Base-by-base conservation (phyloP, 495 filamentous ascomycete genomes). In the Aspergillus cavernicola region DNA sequence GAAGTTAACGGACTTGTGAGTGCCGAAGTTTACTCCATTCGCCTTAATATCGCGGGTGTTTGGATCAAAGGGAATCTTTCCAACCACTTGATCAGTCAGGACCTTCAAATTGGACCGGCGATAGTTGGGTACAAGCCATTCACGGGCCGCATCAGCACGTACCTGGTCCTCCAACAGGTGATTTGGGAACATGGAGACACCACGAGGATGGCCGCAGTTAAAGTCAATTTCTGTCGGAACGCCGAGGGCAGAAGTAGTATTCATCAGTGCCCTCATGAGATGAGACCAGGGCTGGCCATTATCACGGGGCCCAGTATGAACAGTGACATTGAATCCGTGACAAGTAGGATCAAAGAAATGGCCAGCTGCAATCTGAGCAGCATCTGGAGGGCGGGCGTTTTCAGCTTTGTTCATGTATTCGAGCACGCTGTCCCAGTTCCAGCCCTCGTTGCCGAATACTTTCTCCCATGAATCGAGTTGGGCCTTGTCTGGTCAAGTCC, bases 401-500 rank as follows among this genome's bases (percentile, higher is more conserved):
- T 67, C 65, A 6, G 50, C 51, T 35, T 66, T 53, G 20, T 57
- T 52, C 20, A 66, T 65, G 28, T 82, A 82, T 2, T 71, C 70
- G 3, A 65, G 55, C n/a, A 84, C 44, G 2, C 63, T 67, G 22
- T 79, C 66, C 63, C 69, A 84, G 42, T 73, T 68, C 82, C 81
- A 84, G 20, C 73, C 75, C 7, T 62, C 46, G 41, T 79, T 84
- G 0, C 63, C 63, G 20, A 68, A 55, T 18, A 81, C 61, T 6
- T 65, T 64, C 3, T 62, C 73, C 81, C 81, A 84, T 10, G 58
- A 70, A 40, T 83, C 78, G 19, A 83, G 66, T 47, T 74, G 71
- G 8, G 54, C 64, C 29, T 67, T 70, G 19, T 73, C 68, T 0
- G 73, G 63, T 36, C 76, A 69, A 12, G 79, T 70, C 56, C 70